These are phyloP conservation scores for Camellia granthamiana DNA, from an alignment of 148 eudicot species.

Conservation along the genomic window DNA sequence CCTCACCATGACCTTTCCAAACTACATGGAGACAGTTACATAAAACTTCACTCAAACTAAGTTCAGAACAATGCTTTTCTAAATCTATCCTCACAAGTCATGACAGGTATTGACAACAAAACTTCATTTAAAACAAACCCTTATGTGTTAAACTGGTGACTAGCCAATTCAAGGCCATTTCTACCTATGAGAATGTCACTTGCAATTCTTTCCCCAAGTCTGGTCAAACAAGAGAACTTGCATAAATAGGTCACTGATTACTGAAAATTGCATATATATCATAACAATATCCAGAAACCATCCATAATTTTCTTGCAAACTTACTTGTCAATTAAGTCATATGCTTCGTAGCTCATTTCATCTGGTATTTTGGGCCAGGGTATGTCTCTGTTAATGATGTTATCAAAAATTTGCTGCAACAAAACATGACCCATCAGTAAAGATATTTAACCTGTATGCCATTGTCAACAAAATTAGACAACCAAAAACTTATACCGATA, in stretches of 20 bases:
- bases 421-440: conserved; percentile 16
- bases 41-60: too few species aligned
- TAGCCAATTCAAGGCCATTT: too few species aligned
- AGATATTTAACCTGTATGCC: neutral
- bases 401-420: conserved; percentile 90
- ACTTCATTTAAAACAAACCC: too few species aligned
- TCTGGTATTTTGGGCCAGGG: conserved; percentile 95
- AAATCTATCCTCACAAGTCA: neutral
- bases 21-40: too few species aligned
- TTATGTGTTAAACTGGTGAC: too few species aligned
- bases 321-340: conserved; percentile 88
- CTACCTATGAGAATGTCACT: neutral
- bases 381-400: conserved; percentile 88
- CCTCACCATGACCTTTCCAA: neutral
- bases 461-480: neutral
- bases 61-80: too few species aligned
- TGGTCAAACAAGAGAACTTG: neutral
- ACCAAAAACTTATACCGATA: neutral
- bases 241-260: neutral
- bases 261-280: neutral
- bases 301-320: conserved; percentile 17
- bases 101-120: neutral
- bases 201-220: neutral
- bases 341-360: conserved; percentile 83
- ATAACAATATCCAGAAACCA: neutral